Base-by-base conservation (phyloP, 257 asterid species). In the Ilex asprella region DNA sequence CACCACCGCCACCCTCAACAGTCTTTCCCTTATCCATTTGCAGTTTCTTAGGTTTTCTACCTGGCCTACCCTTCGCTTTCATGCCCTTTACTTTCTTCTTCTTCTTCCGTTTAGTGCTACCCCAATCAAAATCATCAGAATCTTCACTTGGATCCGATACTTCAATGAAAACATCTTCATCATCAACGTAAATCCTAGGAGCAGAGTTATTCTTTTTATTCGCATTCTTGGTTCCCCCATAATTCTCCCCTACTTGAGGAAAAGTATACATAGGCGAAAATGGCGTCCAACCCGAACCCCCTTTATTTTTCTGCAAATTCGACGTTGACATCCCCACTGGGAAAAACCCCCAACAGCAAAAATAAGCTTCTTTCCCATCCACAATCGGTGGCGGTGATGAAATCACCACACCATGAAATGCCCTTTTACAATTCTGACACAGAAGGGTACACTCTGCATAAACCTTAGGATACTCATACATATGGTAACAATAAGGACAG, bases 181-280 rank as follows among this genome's bases (percentile, higher is more conserved):
- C 85, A 35, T 89, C 88, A 10, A 74, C 39, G 63, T 84, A 86
- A 12, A 85, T 71, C 76, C 86, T 79, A 10, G 97, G 95, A 15
- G 63, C 76, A 1, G 79, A 53, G 64, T 44, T 59, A 75, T 77
- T 83, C 63, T 8, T 14, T 16, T 4, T 15, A 2, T 53, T 53
- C 50, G 50, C 55, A 6, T 50, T 50, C 55, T n/a, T 10, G 21
- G n/a, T 6, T 0, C 41, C 70, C 62, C 8, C 71, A 52, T 59
- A 82, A 68, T 57, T 76, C 4, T 60, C 64, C 53, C 44, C 59
- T 67, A 59, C 61, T 56, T 30, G 66, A 0, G 92, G 92, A 67
- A 74, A 74, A 68, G 72, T 73, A 75, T 78, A 85, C 94, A 89
- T 82, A 12, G 96, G 95, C 0, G 96, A 82, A 84, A 91, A 91